Conservation (phyloP, 345 rosid species). For the Physaria fendleri region DNA sequence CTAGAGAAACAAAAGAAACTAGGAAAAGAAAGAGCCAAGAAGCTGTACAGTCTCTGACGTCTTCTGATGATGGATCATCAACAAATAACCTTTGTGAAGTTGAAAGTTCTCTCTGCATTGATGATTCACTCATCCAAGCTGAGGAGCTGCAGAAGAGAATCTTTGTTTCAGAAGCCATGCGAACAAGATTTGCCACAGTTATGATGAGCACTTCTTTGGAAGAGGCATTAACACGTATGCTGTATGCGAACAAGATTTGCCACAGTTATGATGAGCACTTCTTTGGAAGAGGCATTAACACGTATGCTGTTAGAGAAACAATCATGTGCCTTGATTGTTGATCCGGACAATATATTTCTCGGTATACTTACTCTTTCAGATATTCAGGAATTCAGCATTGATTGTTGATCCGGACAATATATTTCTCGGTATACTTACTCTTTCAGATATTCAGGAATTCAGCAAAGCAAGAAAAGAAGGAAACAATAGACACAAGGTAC, state of each 20-base stretch:
- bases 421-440: slow-evolving; percentile 61
- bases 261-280: slow-evolving; percentile 56
- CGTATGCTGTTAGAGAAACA: slow-evolving; percentile 91
- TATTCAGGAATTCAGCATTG: slow-evolving; percentile 63
- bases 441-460: slow-evolving; percentile 54
- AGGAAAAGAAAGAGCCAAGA: slow-evolving; percentile 28
- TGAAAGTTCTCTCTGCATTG: slow-evolving; percentile 84
- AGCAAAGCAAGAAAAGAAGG: slow-evolving; percentile 38
- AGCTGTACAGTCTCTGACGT: slow-evolving; percentile 26
- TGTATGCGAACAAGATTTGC: slow-evolving; percentile 85
- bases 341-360: slow-evolving; percentile 49
- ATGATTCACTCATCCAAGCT: slow-evolving; percentile 33
- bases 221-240: slow-evolving; percentile 72
- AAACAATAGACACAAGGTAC: slow-evolving; percentile 46
- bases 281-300: slow-evolving; percentile 60
- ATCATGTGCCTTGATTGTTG: slow-evolving; percentile 72
- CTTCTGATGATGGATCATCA: slow-evolving; percentile 32
- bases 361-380: slow-evolving; percentile 65
- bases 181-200: slow-evolving; percentile 70
- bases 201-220: slow-evolving; percentile 53
- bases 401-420: slow-evolving; percentile 60
- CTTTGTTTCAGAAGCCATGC: slow-evolving; percentile 83
- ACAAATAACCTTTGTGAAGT: slow-evolving; percentile 64
- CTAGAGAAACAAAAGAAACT: slow-evolving; percentile 34
- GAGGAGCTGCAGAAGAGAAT: slow-evolving; percentile 42